Percentiles rank a stretch among this genome's conserved stretches.
phyloP scores from a whole-genome alignment of 164 flowering plant species.

The Warburgia ugandensis region DNA sequence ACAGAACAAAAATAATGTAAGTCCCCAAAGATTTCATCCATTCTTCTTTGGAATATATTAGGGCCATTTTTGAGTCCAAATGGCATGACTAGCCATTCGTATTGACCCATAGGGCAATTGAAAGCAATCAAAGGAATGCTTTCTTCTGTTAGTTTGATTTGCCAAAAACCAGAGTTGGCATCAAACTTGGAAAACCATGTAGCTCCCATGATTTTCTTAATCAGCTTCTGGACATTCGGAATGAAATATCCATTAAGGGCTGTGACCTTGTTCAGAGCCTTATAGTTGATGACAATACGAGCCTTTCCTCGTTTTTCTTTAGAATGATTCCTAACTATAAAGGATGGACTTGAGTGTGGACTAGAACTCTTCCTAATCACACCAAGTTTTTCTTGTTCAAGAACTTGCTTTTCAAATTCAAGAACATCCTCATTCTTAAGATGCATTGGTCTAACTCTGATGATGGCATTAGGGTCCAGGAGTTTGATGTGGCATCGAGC shows the following conservation, averaged over 20 bases:
- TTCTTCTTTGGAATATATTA: constrained; percentile 6
- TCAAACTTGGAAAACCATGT: neutral
- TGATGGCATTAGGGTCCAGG: neutral
- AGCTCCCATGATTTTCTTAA: neutral
- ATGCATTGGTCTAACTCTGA: neutral
- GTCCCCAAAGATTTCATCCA: constrained; percentile 2
- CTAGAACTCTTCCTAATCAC: neutral
- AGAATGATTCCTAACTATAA: neutral
- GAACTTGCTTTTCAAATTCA: no score
- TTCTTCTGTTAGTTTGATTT: neutral
- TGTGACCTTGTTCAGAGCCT: neutral
- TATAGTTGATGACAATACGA: neutral
- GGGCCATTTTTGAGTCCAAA: constrained; percentile 16
- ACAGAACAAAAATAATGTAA: neutral
- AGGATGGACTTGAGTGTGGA: neutral
- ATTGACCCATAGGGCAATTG: constrained; percentile 9
- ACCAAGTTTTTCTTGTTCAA: neutral
- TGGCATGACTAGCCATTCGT: constrained; percentile 13
- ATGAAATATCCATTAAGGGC: neutral
- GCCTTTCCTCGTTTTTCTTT: constrained; percentile 4
- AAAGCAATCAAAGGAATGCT: constrained; percentile 2
- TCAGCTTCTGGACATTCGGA: neutral
- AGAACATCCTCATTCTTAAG: neutral
- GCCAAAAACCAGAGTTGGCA: constrained; percentile 11
- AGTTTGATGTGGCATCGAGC: neutral